Conservation (phyloP, 257 asterid species). For the Dorcoceras hygrometricum region DNA sequence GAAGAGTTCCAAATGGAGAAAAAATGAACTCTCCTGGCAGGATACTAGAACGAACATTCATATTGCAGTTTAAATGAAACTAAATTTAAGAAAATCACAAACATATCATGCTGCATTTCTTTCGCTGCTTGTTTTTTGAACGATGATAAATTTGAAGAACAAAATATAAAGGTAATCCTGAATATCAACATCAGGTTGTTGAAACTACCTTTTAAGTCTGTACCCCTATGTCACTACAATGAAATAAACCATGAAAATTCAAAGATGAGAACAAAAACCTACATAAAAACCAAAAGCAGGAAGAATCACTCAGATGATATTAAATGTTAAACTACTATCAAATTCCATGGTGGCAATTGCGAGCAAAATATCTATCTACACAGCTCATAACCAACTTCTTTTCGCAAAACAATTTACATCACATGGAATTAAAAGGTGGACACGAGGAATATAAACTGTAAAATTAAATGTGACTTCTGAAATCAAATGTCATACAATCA, state of each 20-base stretch:
- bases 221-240: background rate
- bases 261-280: background rate
- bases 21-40: background rate
- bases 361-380: conserved; percentile 10
- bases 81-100: background rate
- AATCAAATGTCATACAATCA: background rate
- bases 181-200: background rate
- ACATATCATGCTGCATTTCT: background rate
- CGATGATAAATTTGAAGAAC: conserved; percentile 7
- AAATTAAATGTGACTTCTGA: background rate
- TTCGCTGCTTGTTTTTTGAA: background rate
- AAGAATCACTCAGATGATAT: conserved; percentile 2
- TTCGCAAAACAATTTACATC: background rate
- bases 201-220: background rate
- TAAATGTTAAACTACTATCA: background rate
- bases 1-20: background rate
- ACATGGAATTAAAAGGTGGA: background rate
- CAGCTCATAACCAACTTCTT: background rate
- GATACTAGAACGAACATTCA: background rate
- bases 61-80: conserved; percentile 1
- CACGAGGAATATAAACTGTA: background rate
- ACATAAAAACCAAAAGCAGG: background rate
- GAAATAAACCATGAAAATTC: background rate
- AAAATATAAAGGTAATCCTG: conserved; percentile 1
- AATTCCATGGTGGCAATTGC: background rate